Conservation (phyloP, 768 basidiomycete species). For the Tricholoma flavovirens region DNA sequence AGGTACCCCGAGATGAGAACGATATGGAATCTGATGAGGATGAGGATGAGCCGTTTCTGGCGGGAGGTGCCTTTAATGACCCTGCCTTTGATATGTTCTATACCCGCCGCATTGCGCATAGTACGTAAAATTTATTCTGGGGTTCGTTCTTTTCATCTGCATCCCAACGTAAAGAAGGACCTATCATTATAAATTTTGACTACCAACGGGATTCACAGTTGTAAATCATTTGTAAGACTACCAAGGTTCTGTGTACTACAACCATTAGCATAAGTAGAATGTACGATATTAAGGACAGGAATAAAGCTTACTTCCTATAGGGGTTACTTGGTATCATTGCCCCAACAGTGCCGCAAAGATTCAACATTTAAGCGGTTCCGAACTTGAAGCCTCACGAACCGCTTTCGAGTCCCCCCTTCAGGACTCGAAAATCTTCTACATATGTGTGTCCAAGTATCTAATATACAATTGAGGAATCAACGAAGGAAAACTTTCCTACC, state of each 20-base stretch:
- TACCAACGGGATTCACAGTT: not conserved
- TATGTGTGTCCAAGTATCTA: no score
- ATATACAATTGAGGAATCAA: no score
- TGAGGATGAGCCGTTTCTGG: slow-evolving; percentile 16
- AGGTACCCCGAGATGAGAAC: slow-evolving; percentile 15
- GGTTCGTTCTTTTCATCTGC: not conserved
- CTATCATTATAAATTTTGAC: not conserved
- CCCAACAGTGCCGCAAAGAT: no score
- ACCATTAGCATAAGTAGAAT: not conserved
- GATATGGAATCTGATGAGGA: slow-evolving; percentile 16
- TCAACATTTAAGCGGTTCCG: no score
- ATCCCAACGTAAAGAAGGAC: not conserved
- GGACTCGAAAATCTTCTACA: no score
- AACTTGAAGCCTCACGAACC: no score
- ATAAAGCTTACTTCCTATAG: no score
- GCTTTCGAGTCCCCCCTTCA: no score
- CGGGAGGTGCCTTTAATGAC: slow-evolving; percentile 26
- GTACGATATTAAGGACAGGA: not conserved
- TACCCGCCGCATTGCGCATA: not conserved
- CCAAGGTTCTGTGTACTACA: not conserved
- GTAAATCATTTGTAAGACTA: not conserved
- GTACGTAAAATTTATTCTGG: not conserved
- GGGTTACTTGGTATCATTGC: no score
- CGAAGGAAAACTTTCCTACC: no score
- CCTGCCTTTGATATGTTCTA: slow-evolving; percentile 24